These are phyloP conservation scores for Monilinia fructigena DNA, from an alignment of 2,329 filamentous ascomycete genomes.

Conservation along the genomic window DNA sequence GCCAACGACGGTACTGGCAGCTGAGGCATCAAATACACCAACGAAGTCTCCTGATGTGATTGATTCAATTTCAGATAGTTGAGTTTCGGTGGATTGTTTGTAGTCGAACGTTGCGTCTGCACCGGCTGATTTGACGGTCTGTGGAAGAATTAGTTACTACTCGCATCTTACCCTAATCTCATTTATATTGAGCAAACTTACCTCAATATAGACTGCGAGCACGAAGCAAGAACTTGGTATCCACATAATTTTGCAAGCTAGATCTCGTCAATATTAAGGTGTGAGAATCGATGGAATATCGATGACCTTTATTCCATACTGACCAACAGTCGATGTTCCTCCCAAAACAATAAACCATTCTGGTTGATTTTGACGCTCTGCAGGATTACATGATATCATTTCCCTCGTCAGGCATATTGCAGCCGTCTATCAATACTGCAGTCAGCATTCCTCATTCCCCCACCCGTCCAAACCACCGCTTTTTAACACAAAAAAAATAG, in stretches of 20 bases:
- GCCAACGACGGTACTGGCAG: not conserved
- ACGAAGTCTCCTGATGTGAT: constrained; percentile 16
- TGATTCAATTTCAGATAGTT: constrained; percentile 11
- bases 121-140: constrained; percentile 38
- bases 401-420: constrained; percentile 6
- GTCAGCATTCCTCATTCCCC: not conserved
- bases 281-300: not conserved
- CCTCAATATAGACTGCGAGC: constrained; percentile 34
- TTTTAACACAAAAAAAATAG: not conserved
- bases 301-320: constrained; percentile 39
- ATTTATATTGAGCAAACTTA: not conserved
- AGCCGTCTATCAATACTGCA: constrained; percentile 7
- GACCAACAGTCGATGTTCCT: constrained; percentile 42
- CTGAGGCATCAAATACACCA: constrained; percentile 17
- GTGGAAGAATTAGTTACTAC: not conserved
- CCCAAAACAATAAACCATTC: constrained; percentile 44
- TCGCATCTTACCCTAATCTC: too few relatives aligned
- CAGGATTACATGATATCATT: constrained; percentile 13
- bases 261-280: not conserved
- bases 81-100: constrained; percentile 23
- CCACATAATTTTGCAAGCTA: constrained; percentile 42
- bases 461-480: not conserved
- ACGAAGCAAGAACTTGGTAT: constrained; percentile 43
- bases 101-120: constrained; percentile 42
- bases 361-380: constrained; percentile 27